Conservation (phyloP, 139 green algal species). For the Pedinophyceae sp. region DNA sequence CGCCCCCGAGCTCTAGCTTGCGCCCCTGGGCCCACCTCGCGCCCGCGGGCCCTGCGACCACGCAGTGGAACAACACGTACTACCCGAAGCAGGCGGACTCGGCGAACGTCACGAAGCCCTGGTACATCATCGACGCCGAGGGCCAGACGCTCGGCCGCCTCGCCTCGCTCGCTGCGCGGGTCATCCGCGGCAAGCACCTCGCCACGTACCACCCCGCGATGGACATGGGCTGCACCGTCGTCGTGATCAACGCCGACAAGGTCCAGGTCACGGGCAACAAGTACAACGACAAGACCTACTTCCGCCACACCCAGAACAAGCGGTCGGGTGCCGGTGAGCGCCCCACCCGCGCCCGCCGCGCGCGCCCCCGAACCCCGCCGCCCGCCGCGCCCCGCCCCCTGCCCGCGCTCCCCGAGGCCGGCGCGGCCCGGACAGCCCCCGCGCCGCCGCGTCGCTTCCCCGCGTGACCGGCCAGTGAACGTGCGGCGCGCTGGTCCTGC, state of each 20-base stretch:
- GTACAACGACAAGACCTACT: constrained; percentile 79
- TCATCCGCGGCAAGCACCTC: constrained; percentile 83
- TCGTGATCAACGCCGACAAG: constrained; percentile 95
- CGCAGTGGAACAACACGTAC: constrained; percentile 86
- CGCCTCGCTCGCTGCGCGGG: constrained; percentile 59
- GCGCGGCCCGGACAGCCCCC: too few relatives aligned
- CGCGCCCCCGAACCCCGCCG: too few relatives aligned
- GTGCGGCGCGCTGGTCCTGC: too few relatives aligned
- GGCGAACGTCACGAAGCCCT: constrained; percentile 49
- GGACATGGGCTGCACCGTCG: constrained; percentile 90
- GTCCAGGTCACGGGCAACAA: constrained; percentile 79
- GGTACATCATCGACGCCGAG: constrained; percentile 80
- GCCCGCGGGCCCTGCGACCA: too few relatives aligned
- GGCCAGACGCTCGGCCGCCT: constrained; percentile 84
- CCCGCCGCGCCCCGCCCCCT: too few relatives aligned
- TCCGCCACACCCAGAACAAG: constrained; percentile 44
- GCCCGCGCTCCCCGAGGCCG: too few relatives aligned
- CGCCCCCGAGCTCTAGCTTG: not conserved
- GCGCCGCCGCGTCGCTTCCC: too few relatives aligned
- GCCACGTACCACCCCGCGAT: constrained; percentile 78
- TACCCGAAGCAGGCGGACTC: constrained; percentile 80
- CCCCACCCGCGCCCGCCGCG: too few relatives aligned
- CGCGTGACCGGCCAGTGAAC: too few relatives aligned
- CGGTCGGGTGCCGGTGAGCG: not conserved
- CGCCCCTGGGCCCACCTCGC: too few relatives aligned